phyloP scores from a whole-genome alignment of 2,329 filamentous ascomycete species.

The Talaromyces marneffei region DNA sequence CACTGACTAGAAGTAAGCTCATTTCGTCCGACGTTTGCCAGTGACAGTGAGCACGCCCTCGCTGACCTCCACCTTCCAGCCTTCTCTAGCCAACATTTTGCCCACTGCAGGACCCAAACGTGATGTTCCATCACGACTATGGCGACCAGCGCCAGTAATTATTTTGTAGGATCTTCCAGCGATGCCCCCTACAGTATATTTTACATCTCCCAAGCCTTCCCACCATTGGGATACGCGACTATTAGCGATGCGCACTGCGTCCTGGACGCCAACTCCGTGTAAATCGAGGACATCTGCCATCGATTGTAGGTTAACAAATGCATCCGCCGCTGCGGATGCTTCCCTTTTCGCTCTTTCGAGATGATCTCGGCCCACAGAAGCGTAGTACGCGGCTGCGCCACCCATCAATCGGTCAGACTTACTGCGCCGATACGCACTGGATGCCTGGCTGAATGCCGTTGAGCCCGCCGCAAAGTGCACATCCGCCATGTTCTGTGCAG shows the following conservation, averaged over 20 bases:
- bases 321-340: constrained; percentile 63
- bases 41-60: constrained; percentile 66
- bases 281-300: constrained; percentile 61
- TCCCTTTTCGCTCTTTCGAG: constrained; percentile 53
- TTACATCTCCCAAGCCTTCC: constrained; percentile 62
- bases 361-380: constrained; percentile 62
- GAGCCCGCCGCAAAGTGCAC: constrained; percentile 44
- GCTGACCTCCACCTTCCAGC: constrained; percentile 73
- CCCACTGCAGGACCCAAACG: constrained; percentile 75
- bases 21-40: constrained; percentile 40
- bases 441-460: constrained; percentile 53
- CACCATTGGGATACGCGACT: constrained; percentile 69
- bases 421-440: constrained; percentile 53
- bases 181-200: constrained; percentile 43
- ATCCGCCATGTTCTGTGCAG: constrained; percentile 35
- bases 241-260: constrained; percentile 72
- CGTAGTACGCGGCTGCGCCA: constrained; percentile 70
- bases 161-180: constrained; percentile 60
- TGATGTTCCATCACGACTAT: constrained; percentile 70
- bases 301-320: constrained; percentile 64
- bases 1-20: background rate
- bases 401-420: constrained; percentile 68
- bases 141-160: constrained; percentile 73
- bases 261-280: constrained; percentile 74
- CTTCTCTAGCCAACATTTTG: constrained; percentile 66